Conservation (phyloP, 495 filamentous ascomycete genomes). For the Halenospora varia region DNA sequence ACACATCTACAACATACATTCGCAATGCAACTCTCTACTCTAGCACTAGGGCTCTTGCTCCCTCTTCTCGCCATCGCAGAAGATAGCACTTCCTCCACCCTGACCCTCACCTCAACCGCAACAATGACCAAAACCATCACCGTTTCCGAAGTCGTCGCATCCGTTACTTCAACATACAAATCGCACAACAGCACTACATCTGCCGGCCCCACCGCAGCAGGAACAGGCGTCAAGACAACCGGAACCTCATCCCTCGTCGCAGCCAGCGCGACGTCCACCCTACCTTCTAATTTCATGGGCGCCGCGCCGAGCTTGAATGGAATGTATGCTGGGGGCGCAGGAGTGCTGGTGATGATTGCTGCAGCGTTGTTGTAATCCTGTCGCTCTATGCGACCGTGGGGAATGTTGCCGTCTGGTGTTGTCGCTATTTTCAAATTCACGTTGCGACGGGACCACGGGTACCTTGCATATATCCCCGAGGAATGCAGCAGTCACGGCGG, state of each 20-base stretch:
- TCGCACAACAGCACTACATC: constrained; percentile 23
- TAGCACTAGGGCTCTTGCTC: constrained; percentile 40
- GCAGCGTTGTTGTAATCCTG: constrained; percentile 39
- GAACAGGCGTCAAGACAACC: constrained; percentile 13
- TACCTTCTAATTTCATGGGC: constrained; percentile 29
- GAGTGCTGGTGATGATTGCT: constrained; percentile 39
- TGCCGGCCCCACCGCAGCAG: constrained; percentile 23
- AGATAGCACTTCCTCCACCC: constrained; percentile 29
- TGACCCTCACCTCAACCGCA: constrained; percentile 43
- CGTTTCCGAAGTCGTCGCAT: constrained; percentile 34
- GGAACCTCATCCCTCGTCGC: background rate
- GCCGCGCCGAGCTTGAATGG: constrained; percentile 32
- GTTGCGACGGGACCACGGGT: background rate
- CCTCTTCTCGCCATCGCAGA: constrained; percentile 34
- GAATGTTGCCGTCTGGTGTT: background rate
- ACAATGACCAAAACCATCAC: constrained; percentile 51
- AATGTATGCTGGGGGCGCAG: constrained; percentile 36
- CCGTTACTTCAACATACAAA: constrained; percentile 27
- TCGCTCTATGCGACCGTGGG: background rate
- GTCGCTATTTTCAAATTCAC: background rate
- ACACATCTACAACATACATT: constrained; percentile 3
- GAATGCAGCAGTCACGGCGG: background rate
- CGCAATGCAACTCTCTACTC: constrained; percentile 34
- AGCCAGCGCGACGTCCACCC: background rate
- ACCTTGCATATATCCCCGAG: constrained; percentile 1